Evolutionary conservation across 345 rosid genomes (phyloP), one percentile per base, ranked within the genome.

Genomic region (Firmiana major): DNA sequence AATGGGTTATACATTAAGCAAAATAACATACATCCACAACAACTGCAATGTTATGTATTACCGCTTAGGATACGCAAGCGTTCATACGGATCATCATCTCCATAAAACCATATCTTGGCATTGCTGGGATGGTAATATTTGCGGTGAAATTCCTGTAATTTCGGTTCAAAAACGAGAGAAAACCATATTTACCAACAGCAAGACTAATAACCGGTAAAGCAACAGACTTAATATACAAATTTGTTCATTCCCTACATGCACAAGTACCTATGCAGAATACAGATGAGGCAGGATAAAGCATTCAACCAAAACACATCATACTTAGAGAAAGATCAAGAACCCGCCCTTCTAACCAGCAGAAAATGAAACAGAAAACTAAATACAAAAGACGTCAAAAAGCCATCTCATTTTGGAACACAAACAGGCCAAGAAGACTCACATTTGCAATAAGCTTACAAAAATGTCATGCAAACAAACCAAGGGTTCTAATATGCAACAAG

Each of bases 81-180:
- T 63, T 92, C 94, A 79, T 63, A 71, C 43, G 92, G 89, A 85
- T 95, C 94, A 82, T 95, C 99, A 86, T 95, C 91, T 75, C 99
- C 99, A 83, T 92, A 95, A 84, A 95, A 95, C 98, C 99, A 95
- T 77, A 95, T 93, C 81, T 97, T 88, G 51, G 97, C 90, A 81
- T 95, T 95, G 90, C 97, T 93, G 36, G 98, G 99, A 81, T 93
- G 98, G 86, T 95, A 95, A 81, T 81, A 92, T 88, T 91, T 92
- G 28, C 87, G 71, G 78, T 95, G 99, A 77, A 95, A 95, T 71
- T 95, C 99, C 99, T 95, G 88, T 24, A 78, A 79, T 60, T 80
- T 80, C 63, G 49, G n/a, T 54, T 42, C 69, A 73, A 57, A 42
- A 79, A 31, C 24, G 16, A 31, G 51, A 70, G 59, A 73, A 46